Evolutionary conservation across 1,284 basidiomycete species (phyloP).

Genomic region (Ustilago loliicola): DNA sequence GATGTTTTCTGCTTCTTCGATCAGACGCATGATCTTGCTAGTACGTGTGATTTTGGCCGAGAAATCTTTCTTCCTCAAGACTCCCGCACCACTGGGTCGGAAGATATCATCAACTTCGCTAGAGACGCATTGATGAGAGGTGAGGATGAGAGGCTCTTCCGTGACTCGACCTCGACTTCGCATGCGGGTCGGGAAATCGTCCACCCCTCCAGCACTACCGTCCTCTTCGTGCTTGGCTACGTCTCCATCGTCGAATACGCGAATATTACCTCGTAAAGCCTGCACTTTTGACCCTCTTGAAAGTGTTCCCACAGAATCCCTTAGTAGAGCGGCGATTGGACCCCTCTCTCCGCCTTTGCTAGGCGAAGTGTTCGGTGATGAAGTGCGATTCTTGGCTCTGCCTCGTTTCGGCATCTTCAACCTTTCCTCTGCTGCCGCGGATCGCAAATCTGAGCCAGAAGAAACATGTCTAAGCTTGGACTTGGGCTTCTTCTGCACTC

Average conservation of each 20-base stretch:
- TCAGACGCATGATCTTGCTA: slow-evolving; percentile 52
- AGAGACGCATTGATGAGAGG: not conserved
- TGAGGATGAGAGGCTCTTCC: not conserved
- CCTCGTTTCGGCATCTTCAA: slow-evolving; percentile 34
- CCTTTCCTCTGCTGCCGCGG: slow-evolving; percentile 8
- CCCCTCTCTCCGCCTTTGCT: slow-evolving; percentile 3
- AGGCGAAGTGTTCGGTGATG: slow-evolving; percentile 2
- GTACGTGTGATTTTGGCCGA: slow-evolving; percentile 30
- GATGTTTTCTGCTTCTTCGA: slow-evolving; percentile 44
- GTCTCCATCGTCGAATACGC: slow-evolving; percentile 21
- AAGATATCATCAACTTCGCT: slow-evolving; percentile 24
- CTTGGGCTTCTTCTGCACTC: slow-evolving; percentile 30
- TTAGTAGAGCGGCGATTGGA: slow-evolving; percentile 17
- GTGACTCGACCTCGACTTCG: not conserved
- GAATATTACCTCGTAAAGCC: slow-evolving; percentile 15
- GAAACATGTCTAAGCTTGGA: slow-evolving; percentile 32
- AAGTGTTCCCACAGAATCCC: slow-evolving; percentile 22
- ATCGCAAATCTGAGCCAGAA: slow-evolving; percentile 23
- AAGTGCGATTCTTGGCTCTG: slow-evolving; percentile 7
- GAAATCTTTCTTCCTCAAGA: slow-evolving; percentile 33
- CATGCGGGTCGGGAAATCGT: slow-evolving; percentile 26
- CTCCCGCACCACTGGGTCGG: slow-evolving; percentile 2
- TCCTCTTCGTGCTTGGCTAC: not conserved
- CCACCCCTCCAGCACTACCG: not conserved
- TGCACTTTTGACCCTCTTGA: slow-evolving; percentile 12